phyloP scores from a whole-genome alignment of 495 filamentous ascomycete species.

The Xylaria bambusicola region DNA sequence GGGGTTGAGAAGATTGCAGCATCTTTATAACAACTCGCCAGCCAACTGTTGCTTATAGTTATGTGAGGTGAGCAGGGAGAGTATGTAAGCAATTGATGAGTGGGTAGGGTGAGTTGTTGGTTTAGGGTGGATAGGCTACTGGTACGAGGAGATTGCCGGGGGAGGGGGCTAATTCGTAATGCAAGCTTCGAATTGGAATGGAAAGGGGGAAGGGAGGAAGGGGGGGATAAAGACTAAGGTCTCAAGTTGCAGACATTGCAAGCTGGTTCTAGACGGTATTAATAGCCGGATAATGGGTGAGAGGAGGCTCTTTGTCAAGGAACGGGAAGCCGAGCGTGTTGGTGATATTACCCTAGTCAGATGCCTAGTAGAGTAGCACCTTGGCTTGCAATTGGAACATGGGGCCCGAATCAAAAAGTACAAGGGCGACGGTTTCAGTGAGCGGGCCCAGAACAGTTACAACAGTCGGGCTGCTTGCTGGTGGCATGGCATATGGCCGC shows the following conservation, averaged over 20 bases:
- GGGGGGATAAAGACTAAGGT: too few species aligned
- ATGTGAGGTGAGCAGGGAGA: neutral
- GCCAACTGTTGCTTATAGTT: neutral
- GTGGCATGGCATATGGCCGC: too few species aligned
- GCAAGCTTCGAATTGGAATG: neutral
- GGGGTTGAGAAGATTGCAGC: conserved; percentile 20
- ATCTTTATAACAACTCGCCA: conserved; percentile 2
- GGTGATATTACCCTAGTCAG: too few species aligned
- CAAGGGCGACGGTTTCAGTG: conserved; percentile 9
- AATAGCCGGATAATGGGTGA: conserved; percentile 17
- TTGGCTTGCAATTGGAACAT: too few species aligned
- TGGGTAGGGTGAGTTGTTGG: too few species aligned
- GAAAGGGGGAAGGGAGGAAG: too few species aligned
- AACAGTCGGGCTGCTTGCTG: too few species aligned
- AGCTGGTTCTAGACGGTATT: conserved; percentile 4
- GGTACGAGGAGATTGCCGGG: neutral
- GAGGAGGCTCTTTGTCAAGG: neutral
- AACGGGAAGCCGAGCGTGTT: too few species aligned
- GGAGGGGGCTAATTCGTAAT: neutral
- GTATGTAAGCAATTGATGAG: too few species aligned
- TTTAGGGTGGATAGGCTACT: neutral
- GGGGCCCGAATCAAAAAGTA: conserved; percentile 9
- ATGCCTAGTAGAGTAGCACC: too few species aligned
- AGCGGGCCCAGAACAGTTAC: neutral
- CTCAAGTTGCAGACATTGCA: neutral